A percentile compares a stretch with the other conserved stretches of the same genome.
Evolutionary conservation across 805 yeast species (phyloP).

Genomic region (Candida bentonensis): DNA sequence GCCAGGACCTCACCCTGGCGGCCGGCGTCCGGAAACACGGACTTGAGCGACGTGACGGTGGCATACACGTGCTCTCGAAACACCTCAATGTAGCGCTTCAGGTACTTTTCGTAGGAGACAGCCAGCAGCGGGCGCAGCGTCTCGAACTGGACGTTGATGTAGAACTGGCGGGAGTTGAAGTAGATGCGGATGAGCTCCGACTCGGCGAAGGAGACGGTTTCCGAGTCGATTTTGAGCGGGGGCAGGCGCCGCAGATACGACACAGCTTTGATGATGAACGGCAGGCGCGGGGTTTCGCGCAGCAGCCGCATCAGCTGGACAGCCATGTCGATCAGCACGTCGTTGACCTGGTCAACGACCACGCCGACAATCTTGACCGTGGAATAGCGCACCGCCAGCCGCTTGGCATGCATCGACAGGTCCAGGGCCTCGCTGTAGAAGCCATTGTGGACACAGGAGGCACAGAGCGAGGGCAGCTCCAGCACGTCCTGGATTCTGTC

Average conservation of each 20-base stretch:
- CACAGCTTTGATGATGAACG: constrained; percentile 64
- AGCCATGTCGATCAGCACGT: constrained; percentile 44
- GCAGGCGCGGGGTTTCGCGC: constrained; percentile 63
- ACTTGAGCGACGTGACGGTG: constrained; percentile 49
- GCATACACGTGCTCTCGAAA: constrained; percentile 73
- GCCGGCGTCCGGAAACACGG: constrained; percentile 37
- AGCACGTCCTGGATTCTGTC: constrained; percentile 63
- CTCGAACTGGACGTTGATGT: constrained; percentile 47
- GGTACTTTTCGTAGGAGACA: constrained; percentile 41
- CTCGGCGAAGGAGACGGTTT: constrained; percentile 12
- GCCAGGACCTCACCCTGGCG: constrained; percentile 13
- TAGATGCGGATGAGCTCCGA: constrained; percentile 38
- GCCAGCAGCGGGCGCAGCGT: constrained; percentile 42
- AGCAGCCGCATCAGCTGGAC: constrained; percentile 54
- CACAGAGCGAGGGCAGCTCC: constrained; percentile 70
- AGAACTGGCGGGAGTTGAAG: constrained; percentile 53
- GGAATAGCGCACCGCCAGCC: constrained; percentile 59
- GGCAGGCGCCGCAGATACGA: constrained; percentile 55
- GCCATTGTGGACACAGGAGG: constrained; percentile 74
- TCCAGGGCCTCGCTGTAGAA: constrained; percentile 85
- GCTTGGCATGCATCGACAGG: constrained; percentile 56
- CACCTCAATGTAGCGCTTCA: constrained; percentile 71
- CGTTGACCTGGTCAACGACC: constrained; percentile 40
- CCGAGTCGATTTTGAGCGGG: constrained; percentile 15
- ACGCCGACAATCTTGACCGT: constrained; percentile 36